These are phyloP conservation scores for Mycena galopus DNA, from an alignment of 768 basidiomycete species.

Conservation along the genomic window DNA sequence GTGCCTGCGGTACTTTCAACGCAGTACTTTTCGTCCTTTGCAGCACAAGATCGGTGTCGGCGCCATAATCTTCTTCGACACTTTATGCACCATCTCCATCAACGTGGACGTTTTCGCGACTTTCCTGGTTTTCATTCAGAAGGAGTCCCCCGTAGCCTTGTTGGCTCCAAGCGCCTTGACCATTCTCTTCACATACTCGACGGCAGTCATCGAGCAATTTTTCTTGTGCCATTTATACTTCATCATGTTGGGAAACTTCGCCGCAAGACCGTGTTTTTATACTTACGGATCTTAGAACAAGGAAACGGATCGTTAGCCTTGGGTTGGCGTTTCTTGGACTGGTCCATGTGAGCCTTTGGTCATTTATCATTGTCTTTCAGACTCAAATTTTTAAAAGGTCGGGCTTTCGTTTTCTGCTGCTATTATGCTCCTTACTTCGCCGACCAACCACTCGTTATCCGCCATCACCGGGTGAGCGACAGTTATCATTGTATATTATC, in stretches of 20 bases:
- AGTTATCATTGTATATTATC: not conserved
- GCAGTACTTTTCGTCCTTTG: conserved; percentile 24
- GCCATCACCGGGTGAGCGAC: conserved; percentile 21
- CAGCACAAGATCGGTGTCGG: conserved; percentile 31
- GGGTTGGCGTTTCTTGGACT: conserved; percentile 14
- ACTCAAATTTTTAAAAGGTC: conserved; percentile 7
- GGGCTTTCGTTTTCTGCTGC: conserved; percentile 23
- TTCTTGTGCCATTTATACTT: conserved; percentile 34
- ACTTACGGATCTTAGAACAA: conserved; percentile 16
- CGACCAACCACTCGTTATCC: not conserved
- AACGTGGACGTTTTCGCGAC: conserved; percentile 22
- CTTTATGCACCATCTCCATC: conserved; percentile 30
- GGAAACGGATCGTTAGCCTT: conserved; percentile 19
- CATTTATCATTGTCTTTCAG: not conserved
- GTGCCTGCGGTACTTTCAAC: conserved; percentile 32
- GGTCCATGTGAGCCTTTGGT: conserved; percentile 20
- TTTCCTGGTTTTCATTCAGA: conserved; percentile 15
- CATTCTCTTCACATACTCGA: conserved; percentile 28
- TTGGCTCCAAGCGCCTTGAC: not conserved
- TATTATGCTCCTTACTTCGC: conserved; percentile 6
- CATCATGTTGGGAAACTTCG: conserved; percentile 18
- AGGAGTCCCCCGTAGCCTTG: not conserved
- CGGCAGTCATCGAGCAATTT: conserved; percentile 28
- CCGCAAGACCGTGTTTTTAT: not conserved
- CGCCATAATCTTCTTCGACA: conserved; percentile 32